Percentiles rank a stretch among this genome's conserved stretches.
These are phyloP conservation scores for Botrytis porri DNA, from an alignment of 2,329 filamentous ascomycete species.

Conservation along the genomic window DNA sequence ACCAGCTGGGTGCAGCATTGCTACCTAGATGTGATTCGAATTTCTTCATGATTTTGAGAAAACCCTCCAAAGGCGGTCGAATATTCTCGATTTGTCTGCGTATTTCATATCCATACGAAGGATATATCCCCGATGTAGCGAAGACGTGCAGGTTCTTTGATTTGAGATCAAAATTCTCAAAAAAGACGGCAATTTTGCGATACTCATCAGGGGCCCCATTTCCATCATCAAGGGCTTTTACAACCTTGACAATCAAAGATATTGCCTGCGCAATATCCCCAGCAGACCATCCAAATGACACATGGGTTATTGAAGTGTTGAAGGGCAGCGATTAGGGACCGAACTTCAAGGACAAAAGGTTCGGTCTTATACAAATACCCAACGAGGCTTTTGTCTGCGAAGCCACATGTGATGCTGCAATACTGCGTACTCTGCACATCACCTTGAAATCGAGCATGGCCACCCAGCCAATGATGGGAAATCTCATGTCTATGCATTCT, in stretches of 20 bases:
- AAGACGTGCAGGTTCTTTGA: background rate
- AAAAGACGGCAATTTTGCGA: background rate
- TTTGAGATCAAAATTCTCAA: background rate
- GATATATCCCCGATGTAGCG: background rate
- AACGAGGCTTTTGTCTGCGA: background rate
- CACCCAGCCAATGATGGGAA: background rate
- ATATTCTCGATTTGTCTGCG: background rate
- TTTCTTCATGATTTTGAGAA: background rate
- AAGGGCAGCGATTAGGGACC: background rate
- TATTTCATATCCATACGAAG: background rate
- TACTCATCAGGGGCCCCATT: conserved; percentile 7
- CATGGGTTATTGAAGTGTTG: background rate
- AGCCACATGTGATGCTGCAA: background rate
- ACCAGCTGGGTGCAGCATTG: background rate
- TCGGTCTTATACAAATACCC: background rate
- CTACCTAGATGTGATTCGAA: background rate
- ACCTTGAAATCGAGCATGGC: background rate
- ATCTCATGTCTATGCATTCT: too few species aligned
- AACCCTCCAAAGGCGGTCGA: background rate
- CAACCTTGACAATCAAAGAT: conserved; percentile 10
- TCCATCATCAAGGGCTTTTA: conserved; percentile 16
- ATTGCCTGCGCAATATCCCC: conserved; percentile 20
- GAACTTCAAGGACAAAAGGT: background rate
- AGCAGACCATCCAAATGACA: conserved; percentile 25
- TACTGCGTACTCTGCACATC: background rate